Evolutionary conservation across 306 rosid species (phyloP), one percentile per base, ranked within the genome.

Genomic region (Sphenostylis stenocarpa): DNA sequence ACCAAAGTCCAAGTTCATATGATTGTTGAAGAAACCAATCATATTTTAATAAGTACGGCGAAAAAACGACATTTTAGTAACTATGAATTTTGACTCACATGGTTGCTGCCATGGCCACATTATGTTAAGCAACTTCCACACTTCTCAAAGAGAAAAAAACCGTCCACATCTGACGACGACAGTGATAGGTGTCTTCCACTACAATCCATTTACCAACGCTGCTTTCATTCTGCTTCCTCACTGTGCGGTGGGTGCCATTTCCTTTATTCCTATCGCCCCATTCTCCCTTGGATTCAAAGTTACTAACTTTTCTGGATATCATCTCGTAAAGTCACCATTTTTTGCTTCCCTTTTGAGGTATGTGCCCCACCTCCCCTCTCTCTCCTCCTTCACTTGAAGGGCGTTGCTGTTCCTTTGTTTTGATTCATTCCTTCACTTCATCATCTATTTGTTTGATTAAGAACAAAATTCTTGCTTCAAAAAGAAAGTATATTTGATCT

Each of bases 121-220:
- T 70, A 36, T 33, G 9, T 24, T 13, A 47, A 34, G 26, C 12
- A 81, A 61, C 41, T 20, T 34, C 51, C 24, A 66, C 56, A 19
- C 29, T 69, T 29, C 34, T 60, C 64, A 45, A 17, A 26, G 68
- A 63, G 71, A 2, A 71, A 26, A 66, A 73, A 68, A 38, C 82
- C 69, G 81, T 19, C 43, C 63, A 48, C 58, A 17, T 28, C 71
- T 74, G 56, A 58, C 58, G 31, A 68, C 44, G 58, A 58, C 43
- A 60, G 58, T 74, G 66, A 20, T 15, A 21, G 68, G 65, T 77
- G 71, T 76, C 69, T 70, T 77, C 73, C 85, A 60, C 83, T 72
- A 52, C 73, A 38, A 12, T 21, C 48, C 71, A 8, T 44, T 43
- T 58, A n/a, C 56, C 17, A n/a, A 31, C 43, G 4, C 53, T 47